phyloP scores from a whole-genome alignment of 176 grass and related monocot genomes.

The Poa annua region DNA sequence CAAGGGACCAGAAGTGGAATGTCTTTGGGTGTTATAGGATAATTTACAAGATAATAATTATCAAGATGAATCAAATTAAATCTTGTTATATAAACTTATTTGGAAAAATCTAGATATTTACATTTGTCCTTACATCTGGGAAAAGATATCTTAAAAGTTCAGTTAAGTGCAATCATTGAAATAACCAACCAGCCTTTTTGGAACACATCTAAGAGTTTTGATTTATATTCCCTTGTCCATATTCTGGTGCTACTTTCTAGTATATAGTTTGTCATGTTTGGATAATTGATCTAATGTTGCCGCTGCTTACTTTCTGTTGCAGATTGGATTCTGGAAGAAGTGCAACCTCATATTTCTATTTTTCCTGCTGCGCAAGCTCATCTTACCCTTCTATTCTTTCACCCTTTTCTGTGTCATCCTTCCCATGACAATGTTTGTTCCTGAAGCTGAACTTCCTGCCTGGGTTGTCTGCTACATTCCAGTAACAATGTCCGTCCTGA shows the following conservation, averaged over 20 bases:
- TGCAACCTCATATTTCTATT: conserved; percentile 88
- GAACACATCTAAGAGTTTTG: background rate
- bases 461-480: conserved; percentile 93
- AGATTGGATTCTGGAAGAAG: conserved; percentile 93
- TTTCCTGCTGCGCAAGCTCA: conserved; percentile 88
- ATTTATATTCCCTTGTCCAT: background rate
- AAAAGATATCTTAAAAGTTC: background rate
- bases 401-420: conserved; percentile 85
- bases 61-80: background rate
- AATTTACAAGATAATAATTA: conserved; percentile 19
- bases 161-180: background rate
- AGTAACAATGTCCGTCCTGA: conserved; percentile 80
- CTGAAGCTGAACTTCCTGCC: conserved; percentile 74
- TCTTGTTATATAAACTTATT: background rate
- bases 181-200: background rate
- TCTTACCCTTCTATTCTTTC: conserved; percentile 90
- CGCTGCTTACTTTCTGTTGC: conserved; percentile 41
- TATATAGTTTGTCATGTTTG: conserved; percentile 20
- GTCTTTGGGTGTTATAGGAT: background rate
- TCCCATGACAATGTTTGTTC: conserved; percentile 87
- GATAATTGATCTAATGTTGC: conserved; percentile 21
- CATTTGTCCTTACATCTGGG: background rate
- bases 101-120: background rate
- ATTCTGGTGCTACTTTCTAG: background rate
- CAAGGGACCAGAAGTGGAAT: background rate